Evolutionary conservation across 805 yeast genomes (phyloP).

Genomic region (Ogataea pini): DNA sequence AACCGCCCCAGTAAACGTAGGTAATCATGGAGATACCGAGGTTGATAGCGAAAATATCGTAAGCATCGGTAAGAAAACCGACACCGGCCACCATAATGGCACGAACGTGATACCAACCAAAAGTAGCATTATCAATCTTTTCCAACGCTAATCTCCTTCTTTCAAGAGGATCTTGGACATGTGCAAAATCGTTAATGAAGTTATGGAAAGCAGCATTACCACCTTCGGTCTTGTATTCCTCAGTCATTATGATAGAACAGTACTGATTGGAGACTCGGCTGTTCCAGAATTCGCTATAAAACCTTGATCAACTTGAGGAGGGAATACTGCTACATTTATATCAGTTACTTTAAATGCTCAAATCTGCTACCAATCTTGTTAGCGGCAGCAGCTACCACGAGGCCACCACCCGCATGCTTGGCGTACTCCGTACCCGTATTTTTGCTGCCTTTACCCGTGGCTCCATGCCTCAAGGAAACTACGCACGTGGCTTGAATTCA

Average conservation of each 20-base stretch:
- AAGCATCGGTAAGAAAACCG: constrained; percentile 91
- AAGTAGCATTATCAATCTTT: constrained; percentile 75
- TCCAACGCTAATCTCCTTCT: constrained; percentile 85
- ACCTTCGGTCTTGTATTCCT: constrained; percentile 49
- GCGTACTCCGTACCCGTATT: too few relatives aligned
- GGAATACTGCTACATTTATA: background rate
- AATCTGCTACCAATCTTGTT: background rate
- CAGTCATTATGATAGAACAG: constrained; percentile 7
- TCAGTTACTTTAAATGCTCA: background rate
- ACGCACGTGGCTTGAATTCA: constrained; percentile 3
- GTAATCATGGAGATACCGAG: constrained; percentile 78
- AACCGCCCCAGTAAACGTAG: constrained; percentile 70
- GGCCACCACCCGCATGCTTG: background rate
- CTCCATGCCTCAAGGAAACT: too few relatives aligned
- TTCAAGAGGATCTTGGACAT: constrained; percentile 80
- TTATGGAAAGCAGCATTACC: constrained; percentile 89
- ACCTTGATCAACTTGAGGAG: background rate
- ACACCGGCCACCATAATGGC: constrained; percentile 88
- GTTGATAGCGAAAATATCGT: constrained; percentile 89
- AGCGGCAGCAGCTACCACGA: background rate
- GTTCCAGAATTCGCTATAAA: too few relatives aligned
- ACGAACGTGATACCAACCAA: constrained; percentile 82
- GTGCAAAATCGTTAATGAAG: constrained; percentile 75
- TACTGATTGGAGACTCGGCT: too few relatives aligned
- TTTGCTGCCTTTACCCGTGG: background rate